Percentiles rank a stretch among this genome's conserved stretches.
phyloP scores from a whole-genome alignment of 495 filamentous ascomycete species.

The Podospora pseudoanserina region DNA sequence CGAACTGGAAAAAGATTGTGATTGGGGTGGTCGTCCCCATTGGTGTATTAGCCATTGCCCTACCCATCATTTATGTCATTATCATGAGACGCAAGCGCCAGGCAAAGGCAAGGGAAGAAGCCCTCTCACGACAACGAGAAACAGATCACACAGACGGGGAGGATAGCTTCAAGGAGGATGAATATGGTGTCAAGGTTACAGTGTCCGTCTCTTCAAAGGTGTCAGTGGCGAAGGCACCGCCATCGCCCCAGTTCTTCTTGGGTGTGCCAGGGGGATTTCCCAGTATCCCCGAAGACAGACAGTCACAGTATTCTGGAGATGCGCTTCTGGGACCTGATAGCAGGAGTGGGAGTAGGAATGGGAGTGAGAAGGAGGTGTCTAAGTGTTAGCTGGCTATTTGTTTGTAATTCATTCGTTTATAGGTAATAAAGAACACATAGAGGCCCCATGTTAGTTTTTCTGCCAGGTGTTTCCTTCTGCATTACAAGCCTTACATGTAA shows the following conservation, averaged over 20 bases:
- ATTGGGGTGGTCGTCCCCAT: conserved; percentile 16
- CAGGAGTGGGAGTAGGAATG: neutral
- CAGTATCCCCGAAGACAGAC: conserved; percentile 9
- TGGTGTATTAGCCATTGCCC: conserved; percentile 9
- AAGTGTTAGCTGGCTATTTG: neutral
- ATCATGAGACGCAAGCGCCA: conserved; percentile 3
- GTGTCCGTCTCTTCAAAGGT: conserved; percentile 17
- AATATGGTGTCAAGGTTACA: conserved; percentile 17
- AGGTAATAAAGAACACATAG: too few relatives aligned
- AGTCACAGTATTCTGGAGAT: conserved; percentile 6
- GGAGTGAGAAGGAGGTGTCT: neutral
- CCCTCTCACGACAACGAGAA: neutral
- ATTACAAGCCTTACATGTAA: too few relatives aligned
- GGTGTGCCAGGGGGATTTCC: conserved; percentile 9
- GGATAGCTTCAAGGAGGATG: conserved; percentile 14
- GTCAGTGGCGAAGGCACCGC: neutral
- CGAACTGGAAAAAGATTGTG: conserved; percentile 10
- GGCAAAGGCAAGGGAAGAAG: neutral
- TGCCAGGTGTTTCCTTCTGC: too few relatives aligned
- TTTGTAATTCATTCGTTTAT: neutral
- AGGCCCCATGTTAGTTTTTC: too few relatives aligned
- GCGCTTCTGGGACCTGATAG: neutral
- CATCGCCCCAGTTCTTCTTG: conserved; percentile 13
- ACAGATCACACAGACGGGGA: neutral
- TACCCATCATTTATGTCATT: neutral